Conservation (phyloP, 192 early-diverging fungal species). For the Coemansia sp. region DNA sequence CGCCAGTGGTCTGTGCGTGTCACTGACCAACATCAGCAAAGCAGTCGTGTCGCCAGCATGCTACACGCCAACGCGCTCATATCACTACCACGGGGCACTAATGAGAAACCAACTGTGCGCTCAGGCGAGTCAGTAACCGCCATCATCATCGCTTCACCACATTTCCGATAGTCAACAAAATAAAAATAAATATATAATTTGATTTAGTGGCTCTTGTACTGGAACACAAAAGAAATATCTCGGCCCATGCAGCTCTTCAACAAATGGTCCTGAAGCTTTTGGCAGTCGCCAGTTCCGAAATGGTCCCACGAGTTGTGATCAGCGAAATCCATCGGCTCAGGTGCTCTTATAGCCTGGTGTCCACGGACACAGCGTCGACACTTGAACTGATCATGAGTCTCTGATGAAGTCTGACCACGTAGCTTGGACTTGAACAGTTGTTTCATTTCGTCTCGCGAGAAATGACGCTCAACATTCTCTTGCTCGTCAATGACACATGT, state of each 20-base stretch:
- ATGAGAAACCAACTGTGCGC: constrained; percentile 10
- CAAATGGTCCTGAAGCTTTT: constrained; percentile 64
- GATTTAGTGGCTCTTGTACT: constrained; percentile 70
- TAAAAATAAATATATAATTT: not conserved
- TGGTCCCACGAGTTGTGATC: constrained; percentile 86
- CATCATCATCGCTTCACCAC: constrained; percentile 37
- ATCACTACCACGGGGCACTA: constrained; percentile 63
- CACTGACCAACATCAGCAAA: constrained; percentile 77
- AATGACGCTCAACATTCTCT: constrained; percentile 91
- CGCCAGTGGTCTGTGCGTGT: constrained; percentile 48
- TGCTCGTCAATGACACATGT: constrained; percentile 96
- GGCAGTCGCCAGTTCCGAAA: constrained; percentile 60
- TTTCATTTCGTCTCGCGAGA: constrained; percentile 84
- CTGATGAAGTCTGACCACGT: constrained; percentile 61
- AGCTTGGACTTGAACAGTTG: constrained; percentile 88
- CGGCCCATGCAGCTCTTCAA: constrained; percentile 65
- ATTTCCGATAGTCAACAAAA: not conserved
- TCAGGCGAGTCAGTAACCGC: constrained; percentile 24
- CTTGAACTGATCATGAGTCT: constrained; percentile 98
- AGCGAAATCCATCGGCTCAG: constrained; percentile 69
- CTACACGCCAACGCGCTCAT: constrained; percentile 77
- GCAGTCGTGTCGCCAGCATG: constrained; percentile 79
- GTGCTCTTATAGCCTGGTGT: constrained; percentile 71
- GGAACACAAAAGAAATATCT: constrained; percentile 78
- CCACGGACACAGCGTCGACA: constrained; percentile 89